phyloP scores from a whole-genome alignment of 441 rosid species.

The Pelargonium myrrhifolium region DNA sequence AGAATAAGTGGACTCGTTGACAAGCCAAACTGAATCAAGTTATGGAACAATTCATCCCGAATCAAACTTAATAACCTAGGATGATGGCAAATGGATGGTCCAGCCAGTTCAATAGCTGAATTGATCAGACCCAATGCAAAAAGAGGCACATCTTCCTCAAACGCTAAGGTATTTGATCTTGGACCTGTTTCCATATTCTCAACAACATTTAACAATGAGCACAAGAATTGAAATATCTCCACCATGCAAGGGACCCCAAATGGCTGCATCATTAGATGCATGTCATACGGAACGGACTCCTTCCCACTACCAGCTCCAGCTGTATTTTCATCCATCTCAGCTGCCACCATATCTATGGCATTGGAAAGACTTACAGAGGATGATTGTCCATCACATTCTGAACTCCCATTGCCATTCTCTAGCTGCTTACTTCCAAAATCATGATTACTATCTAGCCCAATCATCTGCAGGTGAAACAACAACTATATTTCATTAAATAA shows the following conservation, averaged over 20 bases:
- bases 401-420: constrained; percentile 50
- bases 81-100: constrained; percentile 53
- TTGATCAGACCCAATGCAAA: constrained; percentile 87
- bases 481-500: constrained; percentile 3
- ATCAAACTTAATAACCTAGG: constrained; percentile 58
- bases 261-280: constrained; percentile 57
- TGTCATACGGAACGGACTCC: constrained; percentile 40
- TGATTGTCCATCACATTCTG: constrained; percentile 42
- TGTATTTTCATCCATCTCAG: constrained; percentile 37
- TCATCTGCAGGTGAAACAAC: constrained; percentile 42
- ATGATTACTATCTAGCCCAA: constrained; percentile 41
- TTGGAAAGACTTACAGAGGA: constrained; percentile 35
- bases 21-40: constrained; percentile 86
- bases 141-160: constrained; percentile 95
- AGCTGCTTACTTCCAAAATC: constrained; percentile 42
- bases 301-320: constrained; percentile 38
- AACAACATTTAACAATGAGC: constrained; percentile 63
- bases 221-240: constrained; percentile 81
- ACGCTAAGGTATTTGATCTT: constrained; percentile 63
- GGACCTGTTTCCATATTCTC: constrained; percentile 56
- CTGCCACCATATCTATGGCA: constrained; percentile 32
- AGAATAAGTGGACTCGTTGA: constrained; percentile 88
- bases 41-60: constrained; percentile 72
- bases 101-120: constrained; percentile 80
- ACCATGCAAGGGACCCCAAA: constrained; percentile 90